phyloP scores from a whole-genome alignment of 2,329 filamentous ascomycete genomes.

The Neonectria punicea region DNA sequence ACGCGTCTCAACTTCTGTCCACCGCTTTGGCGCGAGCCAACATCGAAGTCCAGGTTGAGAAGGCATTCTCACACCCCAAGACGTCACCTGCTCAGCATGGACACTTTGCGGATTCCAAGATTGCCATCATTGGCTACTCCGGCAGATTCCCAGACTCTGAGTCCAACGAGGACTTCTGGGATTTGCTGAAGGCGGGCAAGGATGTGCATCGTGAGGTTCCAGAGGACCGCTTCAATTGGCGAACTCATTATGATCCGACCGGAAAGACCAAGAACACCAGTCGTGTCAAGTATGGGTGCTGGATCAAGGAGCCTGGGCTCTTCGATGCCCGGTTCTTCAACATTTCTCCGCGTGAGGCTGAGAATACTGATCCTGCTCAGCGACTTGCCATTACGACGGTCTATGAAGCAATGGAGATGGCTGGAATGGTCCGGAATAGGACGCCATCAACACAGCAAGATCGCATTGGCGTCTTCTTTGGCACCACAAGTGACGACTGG shows the following conservation, averaged over 20 bases:
- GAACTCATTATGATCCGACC: slow-evolving; percentile 73
- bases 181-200: slow-evolving; percentile 72
- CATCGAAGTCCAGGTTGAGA: slow-evolving; percentile 17
- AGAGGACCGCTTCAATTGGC: slow-evolving; percentile 73
- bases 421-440: slow-evolving; percentile 73
- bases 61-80: neutral
- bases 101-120: slow-evolving; percentile 58
- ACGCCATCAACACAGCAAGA: slow-evolving; percentile 71
- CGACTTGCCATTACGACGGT: slow-evolving; percentile 78
- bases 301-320: slow-evolving; percentile 73
- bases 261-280: slow-evolving; percentile 76
- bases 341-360: slow-evolving; percentile 82
- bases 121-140: slow-evolving; percentile 80
- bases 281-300: slow-evolving; percentile 77
- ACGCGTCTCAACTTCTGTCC: slow-evolving; percentile 30
- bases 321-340: slow-evolving; percentile 86
- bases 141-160: slow-evolving; percentile 57
- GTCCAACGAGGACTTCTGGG: slow-evolving; percentile 66
- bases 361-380: slow-evolving; percentile 80
- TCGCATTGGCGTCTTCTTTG: slow-evolving; percentile 78
- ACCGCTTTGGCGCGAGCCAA: slow-evolving; percentile 10
- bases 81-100: slow-evolving; percentile 10
- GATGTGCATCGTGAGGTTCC: slow-evolving; percentile 75
- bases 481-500: slow-evolving; percentile 81
- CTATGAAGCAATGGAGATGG: slow-evolving; percentile 83